Conservation (phyloP, 768 basidiomycete species). For the Udeniomyces megalosporus region DNA sequence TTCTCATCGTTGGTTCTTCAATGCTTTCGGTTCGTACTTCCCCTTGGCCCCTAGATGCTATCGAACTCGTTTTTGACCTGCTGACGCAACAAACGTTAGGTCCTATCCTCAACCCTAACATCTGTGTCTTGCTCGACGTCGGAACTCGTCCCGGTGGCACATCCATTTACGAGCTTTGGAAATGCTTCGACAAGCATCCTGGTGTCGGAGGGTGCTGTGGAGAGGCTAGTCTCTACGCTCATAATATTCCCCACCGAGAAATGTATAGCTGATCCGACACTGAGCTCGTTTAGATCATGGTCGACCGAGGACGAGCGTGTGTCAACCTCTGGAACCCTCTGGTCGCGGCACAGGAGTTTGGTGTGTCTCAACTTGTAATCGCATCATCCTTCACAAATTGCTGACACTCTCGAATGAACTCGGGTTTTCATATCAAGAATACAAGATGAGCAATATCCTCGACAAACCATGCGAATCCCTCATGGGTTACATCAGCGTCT, state of each 20-base stretch:
- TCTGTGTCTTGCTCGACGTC: constrained; percentile 10
- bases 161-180: constrained; percentile 32
- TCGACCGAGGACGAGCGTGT: constrained; percentile 40
- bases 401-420: background rate
- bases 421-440: background rate
- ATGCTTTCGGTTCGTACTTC: background rate
- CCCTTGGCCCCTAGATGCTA: background rate
- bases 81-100: background rate
- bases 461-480: constrained; percentile 40
- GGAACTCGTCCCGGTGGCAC: constrained; percentile 22
- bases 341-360: constrained; percentile 7
- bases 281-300: background rate
- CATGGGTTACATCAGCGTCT: constrained; percentile 39
- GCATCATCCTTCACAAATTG: background rate
- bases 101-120: constrained; percentile 55
- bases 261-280: background rate
- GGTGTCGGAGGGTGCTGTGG: constrained; percentile 7
- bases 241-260: constrained; percentile 22
- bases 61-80: background rate
- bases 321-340: constrained; percentile 38
- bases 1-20: constrained; percentile 6
- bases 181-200: constrained; percentile 25
- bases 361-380: background rate
- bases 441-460: constrained; percentile 53
- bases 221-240: background rate